These are phyloP conservation scores for Penicillium waksmanii DNA, from an alignment of 495 filamentous ascomycete genomes.

Conservation along the genomic window DNA sequence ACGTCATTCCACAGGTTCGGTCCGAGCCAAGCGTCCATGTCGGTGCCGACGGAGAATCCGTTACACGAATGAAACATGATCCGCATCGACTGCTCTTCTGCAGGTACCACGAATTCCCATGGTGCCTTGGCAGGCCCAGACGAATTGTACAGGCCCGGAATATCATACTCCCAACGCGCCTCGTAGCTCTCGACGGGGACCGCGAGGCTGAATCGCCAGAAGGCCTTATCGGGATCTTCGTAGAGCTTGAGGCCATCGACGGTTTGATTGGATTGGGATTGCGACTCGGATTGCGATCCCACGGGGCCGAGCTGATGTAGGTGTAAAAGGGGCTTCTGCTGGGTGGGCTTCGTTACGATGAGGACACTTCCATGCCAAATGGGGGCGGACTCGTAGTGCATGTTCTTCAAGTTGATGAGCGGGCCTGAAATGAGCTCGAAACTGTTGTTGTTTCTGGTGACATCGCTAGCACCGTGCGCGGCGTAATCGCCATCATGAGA, in stretches of 20 bases:
- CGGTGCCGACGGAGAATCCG: slow-evolving; percentile 91
- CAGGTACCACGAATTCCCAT: slow-evolving; percentile 74
- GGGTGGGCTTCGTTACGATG: slow-evolving; percentile 72
- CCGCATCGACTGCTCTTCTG: slow-evolving; percentile 81
- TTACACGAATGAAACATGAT: slow-evolving; percentile 97
- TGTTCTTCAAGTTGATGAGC: slow-evolving; percentile 81
- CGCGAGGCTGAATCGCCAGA: slow-evolving; percentile 76
- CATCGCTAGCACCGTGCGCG: slow-evolving; percentile 11
- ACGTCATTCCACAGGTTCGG: slow-evolving; percentile 91
- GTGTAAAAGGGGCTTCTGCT: slow-evolving; percentile 51
- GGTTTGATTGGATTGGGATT: slow-evolving; percentile 22
- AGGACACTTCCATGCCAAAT: slow-evolving; percentile 84
- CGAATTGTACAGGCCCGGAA: slow-evolving; percentile 44
- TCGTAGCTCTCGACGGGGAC: slow-evolving; percentile 52
- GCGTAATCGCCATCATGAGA: slow-evolving; percentile 24
- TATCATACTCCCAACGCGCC: slow-evolving; percentile 53
- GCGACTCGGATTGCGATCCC: slow-evolving; percentile 14
- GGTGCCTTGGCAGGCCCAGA: slow-evolving; percentile 42
- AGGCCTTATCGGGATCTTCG: slow-evolving; percentile 73
- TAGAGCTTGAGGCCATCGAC: slow-evolving; percentile 71
- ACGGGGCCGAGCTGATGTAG: slow-evolving; percentile 52
- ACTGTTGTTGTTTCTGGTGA: slow-evolving; percentile 3
- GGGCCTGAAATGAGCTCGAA: slow-evolving; percentile 70
- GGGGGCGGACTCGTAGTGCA: slow-evolving; percentile 61
- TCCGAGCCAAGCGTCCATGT: slow-evolving; percentile 82